Base-by-base conservation (phyloP, 2,329 filamentous ascomycete species). In the Colletotrichum tofieldiae region DNA sequence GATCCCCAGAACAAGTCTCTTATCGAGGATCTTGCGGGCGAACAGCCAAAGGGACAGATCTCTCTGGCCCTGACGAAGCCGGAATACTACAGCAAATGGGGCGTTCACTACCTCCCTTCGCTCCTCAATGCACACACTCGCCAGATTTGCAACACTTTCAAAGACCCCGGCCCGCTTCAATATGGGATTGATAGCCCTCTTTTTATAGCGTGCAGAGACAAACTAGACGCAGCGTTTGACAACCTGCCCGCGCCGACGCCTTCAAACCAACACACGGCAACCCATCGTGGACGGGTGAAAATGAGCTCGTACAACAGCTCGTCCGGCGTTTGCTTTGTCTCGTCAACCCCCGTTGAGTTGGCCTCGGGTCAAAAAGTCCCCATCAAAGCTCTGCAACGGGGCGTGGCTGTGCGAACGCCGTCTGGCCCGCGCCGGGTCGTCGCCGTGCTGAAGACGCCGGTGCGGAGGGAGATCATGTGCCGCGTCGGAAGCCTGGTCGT, bases 61-160 rank as follows among this genome's bases (percentile, higher is more conserved):
- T 80, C 78, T 7, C 78, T 89, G 20, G 89, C 89, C 0, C 76
- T 90, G 2, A 78, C 79, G 2, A 76, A 75, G 0, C 23, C 67
- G 0, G 71, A 76, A 0, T 85, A 85, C 75, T 89, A 86, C 74
- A 4, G 47, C 2, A 83, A 79, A 77, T 92, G 90, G 90, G 89
- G 89, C 9, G 76, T 77, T 6, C 89, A 91, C 77, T 92, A 89
- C 77, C 84, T 92, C 7, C 86, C 86, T 0, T 88, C 87, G 8
- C 81, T 91, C 1, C 85, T 87, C 35, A 84, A 86, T 72, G 89
- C 89, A 0, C 88, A 92, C 75, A 81, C 83, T 1, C 83, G 85
- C 32, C 90, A 92, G 78, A 79, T 87, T 12, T 90, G 89, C 81
- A 91, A 90, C 77, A 87, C 86, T 0, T 91, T 91, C 84, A 90